phyloP scores from a whole-genome alignment of 108 stramenopile species.

The Poteriospumella lacustris region DNA sequence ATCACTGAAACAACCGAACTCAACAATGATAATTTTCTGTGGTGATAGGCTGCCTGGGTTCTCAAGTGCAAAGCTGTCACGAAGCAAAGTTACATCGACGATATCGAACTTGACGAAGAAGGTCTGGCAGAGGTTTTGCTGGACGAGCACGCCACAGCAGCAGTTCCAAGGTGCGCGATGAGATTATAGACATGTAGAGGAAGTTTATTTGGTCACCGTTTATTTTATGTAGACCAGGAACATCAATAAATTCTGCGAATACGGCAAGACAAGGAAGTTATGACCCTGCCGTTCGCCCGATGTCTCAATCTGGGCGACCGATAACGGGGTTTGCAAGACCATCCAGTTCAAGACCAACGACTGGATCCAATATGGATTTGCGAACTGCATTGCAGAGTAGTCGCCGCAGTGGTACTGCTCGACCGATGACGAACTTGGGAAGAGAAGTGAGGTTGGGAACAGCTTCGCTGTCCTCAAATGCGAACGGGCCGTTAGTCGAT shows the following conservation, averaged over 20 bases:
- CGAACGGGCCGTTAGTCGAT: constrained; percentile 47
- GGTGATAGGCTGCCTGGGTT: constrained; percentile 43
- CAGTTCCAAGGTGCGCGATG: constrained; percentile 38
- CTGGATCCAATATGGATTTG: constrained; percentile 32
- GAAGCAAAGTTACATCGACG: constrained; percentile 51
- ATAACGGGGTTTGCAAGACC: constrained; percentile 53
- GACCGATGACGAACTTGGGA: constrained; percentile 55
- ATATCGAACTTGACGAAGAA: constrained; percentile 62
- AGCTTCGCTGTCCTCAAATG: constrained; percentile 39
- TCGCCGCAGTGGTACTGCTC: constrained; percentile 41
- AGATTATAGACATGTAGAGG: neutral
- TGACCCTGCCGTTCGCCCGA: constrained; percentile 40
- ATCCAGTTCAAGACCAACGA: constrained; percentile 39
- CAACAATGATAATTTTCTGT: neutral
- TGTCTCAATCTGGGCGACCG: constrained; percentile 51
- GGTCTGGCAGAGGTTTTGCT: constrained; percentile 56
- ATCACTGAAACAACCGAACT: neutral
- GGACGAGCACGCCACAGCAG: constrained; percentile 57
- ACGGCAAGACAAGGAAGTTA: constrained; percentile 22
- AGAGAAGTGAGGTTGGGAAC: constrained; percentile 55
- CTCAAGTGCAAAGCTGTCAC: constrained; percentile 55
- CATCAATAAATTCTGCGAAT: constrained; percentile 45
- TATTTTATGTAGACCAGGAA: constrained; percentile 43
- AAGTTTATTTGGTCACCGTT: neutral
- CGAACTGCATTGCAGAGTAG: constrained; percentile 38